Evolutionary conservation across 2,329 filamentous ascomycete species (phyloP).

Genomic region (Diaporthe longicolla): DNA sequence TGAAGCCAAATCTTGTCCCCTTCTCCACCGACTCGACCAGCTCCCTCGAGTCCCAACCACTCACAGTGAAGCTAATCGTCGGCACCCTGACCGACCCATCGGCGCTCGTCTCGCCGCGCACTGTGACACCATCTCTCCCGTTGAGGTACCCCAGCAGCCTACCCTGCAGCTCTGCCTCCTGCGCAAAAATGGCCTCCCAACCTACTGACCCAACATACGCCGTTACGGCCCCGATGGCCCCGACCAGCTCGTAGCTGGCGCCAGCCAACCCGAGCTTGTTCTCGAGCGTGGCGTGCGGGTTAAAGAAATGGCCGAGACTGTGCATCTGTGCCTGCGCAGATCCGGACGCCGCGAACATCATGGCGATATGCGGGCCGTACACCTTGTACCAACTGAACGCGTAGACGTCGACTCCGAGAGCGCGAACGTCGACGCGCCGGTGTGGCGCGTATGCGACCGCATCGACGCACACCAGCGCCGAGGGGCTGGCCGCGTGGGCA

Average conservation of each 20-base stretch:
- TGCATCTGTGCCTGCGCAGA: conserved; percentile 67
- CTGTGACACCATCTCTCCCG: conserved; percentile 63
- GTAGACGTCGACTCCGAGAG: conserved; percentile 81
- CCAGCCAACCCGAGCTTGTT: conserved; percentile 78
- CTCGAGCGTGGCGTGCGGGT: conserved; percentile 69
- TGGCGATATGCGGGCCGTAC: conserved; percentile 81
- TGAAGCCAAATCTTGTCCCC: conserved; percentile 68
- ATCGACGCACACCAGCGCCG: conserved; percentile 78
- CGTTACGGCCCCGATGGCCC: conserved; percentile 72
- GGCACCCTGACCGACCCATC: conserved; percentile 68
- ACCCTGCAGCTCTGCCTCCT: conserved; percentile 70
- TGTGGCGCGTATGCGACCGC: conserved; percentile 85
- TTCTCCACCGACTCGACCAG: conserved; percentile 71
- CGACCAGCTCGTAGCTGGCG: conserved; percentile 78
- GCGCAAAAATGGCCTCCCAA: conserved; percentile 66
- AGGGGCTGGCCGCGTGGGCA: conserved; percentile 64
- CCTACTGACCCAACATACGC: conserved; percentile 66
- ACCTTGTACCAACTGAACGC: conserved; percentile 88
- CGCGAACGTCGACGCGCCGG: conserved; percentile 76
- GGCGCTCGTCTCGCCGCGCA: conserved; percentile 67
- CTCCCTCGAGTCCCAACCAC: conserved; percentile 64
- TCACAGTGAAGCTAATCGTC: conserved; percentile 74
- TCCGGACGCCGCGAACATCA: conserved; percentile 74
- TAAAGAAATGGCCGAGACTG: conserved; percentile 78
- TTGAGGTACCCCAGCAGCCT: conserved; percentile 70